Evolutionary conservation across 257 asterid species (phyloP), one percentile per base, ranked within the genome.

Genomic region (Solanum boliviense): DNA sequence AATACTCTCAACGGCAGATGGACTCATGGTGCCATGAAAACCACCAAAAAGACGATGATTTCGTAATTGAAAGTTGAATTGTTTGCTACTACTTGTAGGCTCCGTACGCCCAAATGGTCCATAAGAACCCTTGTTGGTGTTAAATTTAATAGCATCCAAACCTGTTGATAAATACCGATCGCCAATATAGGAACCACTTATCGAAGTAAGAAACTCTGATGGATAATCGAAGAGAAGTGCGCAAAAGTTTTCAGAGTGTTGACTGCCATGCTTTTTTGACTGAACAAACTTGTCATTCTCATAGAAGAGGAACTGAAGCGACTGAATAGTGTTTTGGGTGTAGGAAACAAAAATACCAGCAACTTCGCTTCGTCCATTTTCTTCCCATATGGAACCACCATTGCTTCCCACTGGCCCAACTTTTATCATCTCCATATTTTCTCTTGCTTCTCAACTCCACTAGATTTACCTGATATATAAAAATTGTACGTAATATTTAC

Each of bases 11-110:
- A 91, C 84, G 23, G 74, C 1, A 4, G 6, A 1, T 60, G 46
- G 39, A 3, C 87, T 84, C 3, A 87, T 29, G 36, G 13, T n/a
- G 78, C 94, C 96, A 25, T 90, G 88, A 86, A 93, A 91, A 10
- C 94, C 94, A 27, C 90, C 89, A 38, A 93, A 93, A 32, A 89
- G 90, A 8, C 85, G 83, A 9, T 73, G 86, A 8, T 88, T 82
- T 44, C 91, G 91, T 5, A 91, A 84, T 18, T 36, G 62, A 90
- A 91, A 90, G 9, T 20, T 13, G 88, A 91, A 92, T 27, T 89
- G 90, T 13, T 73, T 74, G 20, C 16, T 2, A 23, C 0, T 3
- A 18, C 2, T 1, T 72, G 27, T 1, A 62, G 70, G 29, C 15
- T 60, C 1, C 7, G 60, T 48, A 52, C 60, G 2, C n/a, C 62